A percentile compares a stretch with the other conserved stretches of the same genome.
Conservation (phyloP, 495 filamentous ascomycete species). For the Neurospora hispaniola region DNA sequence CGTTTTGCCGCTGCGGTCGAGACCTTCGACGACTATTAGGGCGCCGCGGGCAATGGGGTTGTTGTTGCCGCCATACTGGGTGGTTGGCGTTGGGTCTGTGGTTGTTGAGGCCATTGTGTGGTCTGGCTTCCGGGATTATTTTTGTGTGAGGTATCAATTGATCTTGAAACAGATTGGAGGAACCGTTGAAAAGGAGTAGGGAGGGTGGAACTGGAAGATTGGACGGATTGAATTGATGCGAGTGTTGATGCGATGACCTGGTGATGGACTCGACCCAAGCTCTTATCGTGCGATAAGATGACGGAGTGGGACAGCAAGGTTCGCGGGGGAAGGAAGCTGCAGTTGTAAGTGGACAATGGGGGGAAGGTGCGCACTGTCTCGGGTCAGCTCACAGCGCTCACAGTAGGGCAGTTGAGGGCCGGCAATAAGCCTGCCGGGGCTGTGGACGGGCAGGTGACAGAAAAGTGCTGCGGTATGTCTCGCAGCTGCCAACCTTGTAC, state of each 20-base stretch:
- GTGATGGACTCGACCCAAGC: neutral
- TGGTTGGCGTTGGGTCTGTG: neutral
- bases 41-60: slow-evolving; percentile 43
- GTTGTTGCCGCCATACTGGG: neutral
- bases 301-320: neutral
- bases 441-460: neutral
- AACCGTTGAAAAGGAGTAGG: too few relatives aligned
- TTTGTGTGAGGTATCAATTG: too few relatives aligned
- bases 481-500: neutral
- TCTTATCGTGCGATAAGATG: neutral
- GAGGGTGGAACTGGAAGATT: rapidly evolving
- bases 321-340: neutral
- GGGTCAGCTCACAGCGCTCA: neutral
- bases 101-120: neutral
- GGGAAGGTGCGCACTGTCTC: too few relatives aligned
- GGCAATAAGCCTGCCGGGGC: neutral
- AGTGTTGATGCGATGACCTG: neutral
- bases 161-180: too few relatives aligned
- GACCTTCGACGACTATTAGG: slow-evolving; percentile 83
- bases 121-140: too few relatives aligned
- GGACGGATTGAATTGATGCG: neutral
- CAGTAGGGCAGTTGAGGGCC: neutral
- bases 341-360: neutral
- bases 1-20: slow-evolving; percentile 91
- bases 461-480: neutral